These are phyloP conservation scores for Plasmodium inui DNA, from an alignment of 169 alveolate genomes.

Conservation along the genomic window DNA sequence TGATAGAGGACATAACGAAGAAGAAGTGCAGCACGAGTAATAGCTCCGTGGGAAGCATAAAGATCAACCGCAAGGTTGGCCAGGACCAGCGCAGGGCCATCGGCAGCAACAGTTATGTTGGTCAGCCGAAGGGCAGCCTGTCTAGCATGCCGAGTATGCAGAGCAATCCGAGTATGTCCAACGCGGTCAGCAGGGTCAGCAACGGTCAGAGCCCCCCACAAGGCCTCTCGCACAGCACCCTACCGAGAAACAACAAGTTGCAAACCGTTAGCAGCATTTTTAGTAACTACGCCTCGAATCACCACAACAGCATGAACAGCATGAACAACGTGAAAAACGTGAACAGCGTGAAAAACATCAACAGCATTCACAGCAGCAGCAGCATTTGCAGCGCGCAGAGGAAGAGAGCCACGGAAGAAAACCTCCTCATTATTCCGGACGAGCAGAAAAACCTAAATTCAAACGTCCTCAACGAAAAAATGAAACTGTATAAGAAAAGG, in stretches of 20 bases:
- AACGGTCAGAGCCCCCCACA: not conserved
- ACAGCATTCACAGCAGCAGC: not conserved
- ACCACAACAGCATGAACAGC: not conserved
- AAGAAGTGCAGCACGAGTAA: slow-evolving; percentile 5
- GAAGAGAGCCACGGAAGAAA: slow-evolving; percentile 10
- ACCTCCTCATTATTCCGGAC: slow-evolving; percentile 13
- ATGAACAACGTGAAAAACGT: too few species aligned
- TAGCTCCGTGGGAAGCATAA: not conserved
- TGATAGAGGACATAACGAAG: slow-evolving; percentile 20
- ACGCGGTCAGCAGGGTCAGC: not conserved
- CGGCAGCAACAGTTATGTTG: not conserved
- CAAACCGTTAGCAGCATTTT: not conserved
- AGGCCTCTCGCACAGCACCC: not conserved
- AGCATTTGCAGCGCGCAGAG: not conserved
- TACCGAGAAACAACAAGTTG: not conserved
- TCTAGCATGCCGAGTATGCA: not conserved
- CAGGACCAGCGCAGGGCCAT: not conserved
- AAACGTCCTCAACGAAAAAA: slow-evolving; percentile 23
- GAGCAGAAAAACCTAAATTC: slow-evolving; percentile 21
- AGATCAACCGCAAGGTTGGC: not conserved
- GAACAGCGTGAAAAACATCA: not conserved
- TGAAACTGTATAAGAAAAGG: slow-evolving; percentile 41
- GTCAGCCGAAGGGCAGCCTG: not conserved
- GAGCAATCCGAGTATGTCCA: not conserved
- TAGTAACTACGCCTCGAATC: not conserved